Conservation (phyloP, 805 yeast genomes). For the Lipomyces lipofer region DNA sequence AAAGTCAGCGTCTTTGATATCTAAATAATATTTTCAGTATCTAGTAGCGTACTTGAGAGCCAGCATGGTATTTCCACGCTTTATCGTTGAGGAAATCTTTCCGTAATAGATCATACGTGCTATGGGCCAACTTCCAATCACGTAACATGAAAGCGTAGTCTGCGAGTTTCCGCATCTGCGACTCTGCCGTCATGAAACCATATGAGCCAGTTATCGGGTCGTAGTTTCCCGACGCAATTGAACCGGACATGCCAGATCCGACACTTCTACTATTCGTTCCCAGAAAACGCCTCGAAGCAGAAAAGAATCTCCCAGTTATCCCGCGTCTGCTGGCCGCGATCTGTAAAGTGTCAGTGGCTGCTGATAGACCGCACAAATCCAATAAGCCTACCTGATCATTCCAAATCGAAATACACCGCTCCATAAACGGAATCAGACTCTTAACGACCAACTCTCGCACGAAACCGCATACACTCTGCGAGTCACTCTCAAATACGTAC, state of each 20-base stretch:
- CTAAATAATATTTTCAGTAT: no score
- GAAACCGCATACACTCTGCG: slow-evolving; percentile 43
- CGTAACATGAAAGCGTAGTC: slow-evolving; percentile 92
- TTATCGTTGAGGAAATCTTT: slow-evolving; percentile 75
- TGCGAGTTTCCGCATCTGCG: slow-evolving; percentile 75
- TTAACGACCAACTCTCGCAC: slow-evolving; percentile 52
- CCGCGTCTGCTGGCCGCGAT: slow-evolving; percentile 53
- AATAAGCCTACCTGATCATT: slow-evolving; percentile 63
- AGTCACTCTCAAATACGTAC: slow-evolving; percentile 38
- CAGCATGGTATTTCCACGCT: slow-evolving; percentile 78
- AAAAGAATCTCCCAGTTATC: slow-evolving; percentile 69
- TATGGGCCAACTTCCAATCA: slow-evolving; percentile 80
- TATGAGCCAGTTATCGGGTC: slow-evolving; percentile 59
- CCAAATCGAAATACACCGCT: slow-evolving; percentile 76
- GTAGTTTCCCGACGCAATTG: slow-evolving; percentile 42
- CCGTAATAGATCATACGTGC: slow-evolving; percentile 77
- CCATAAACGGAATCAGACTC: slow-evolving; percentile 78
- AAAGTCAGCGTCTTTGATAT: no score
- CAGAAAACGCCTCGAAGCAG: slow-evolving; percentile 62
- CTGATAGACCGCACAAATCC: no score
- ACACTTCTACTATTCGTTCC: slow-evolving; percentile 38
- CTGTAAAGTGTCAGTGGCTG: slow-evolving; percentile 36
- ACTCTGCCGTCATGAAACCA: slow-evolving; percentile 63
- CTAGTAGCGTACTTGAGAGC: no score
- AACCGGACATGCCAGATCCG: slow-evolving; percentile 29